Base-by-base conservation (phyloP, 1,139 yeast genomes). In the Spencermartinsiella ligniputridi region DNA sequence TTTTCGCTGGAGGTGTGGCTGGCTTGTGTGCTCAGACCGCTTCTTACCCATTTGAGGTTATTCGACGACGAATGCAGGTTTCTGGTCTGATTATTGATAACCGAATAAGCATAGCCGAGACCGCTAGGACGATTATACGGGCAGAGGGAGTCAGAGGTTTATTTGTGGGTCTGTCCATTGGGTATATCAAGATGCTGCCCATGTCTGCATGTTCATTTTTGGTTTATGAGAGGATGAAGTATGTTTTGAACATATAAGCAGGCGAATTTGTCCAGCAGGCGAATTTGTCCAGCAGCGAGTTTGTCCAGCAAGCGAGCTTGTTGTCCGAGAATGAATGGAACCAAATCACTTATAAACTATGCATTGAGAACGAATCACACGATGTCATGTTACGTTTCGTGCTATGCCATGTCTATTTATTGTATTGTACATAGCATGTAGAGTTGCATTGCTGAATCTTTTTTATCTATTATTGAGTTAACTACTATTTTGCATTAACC, bases 201-300 rank as follows among this genome's bases (percentile, higher is more conserved):
- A 92, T 92, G 98, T 92, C 83, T 59, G 96, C 97, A 41, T 90
- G 97, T 64, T 84, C 96, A 13, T 92, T 90, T 65, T 90, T 80
- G 63, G 96, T 90, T 27, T 92, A 92, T 66, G 98, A 92, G 67
- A 74, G 97, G 51, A 74, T 83, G 67, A 92, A 92, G 68, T 68
- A 71, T 53, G 61, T 72, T 39, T 67, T 88, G 50, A 86, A 86
- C 35, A 83, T 85, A n/a, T n/a, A n/a, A n/a, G n/a, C n/a, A n/a
- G n/a, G n/a, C n/a, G n/a, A n/a, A n/a, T n/a, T n/a, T n/a, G n/a
- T n/a, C n/a, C n/a, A n/a, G n/a, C n/a, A n/a, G n/a, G n/a, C n/a
- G n/a, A n/a, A n/a, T n/a, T n/a, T n/a, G n/a, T n/a, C n/a, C n/a
- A n/a, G n/a, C n/a, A n/a, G n/a, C n/a, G n/a, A n/a, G n/a, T n/a